Evolutionary conservation across 352 stramenopile species (phyloP), one percentile per base, ranked within the genome.

Genomic region (Phytopythium litorale): DNA sequence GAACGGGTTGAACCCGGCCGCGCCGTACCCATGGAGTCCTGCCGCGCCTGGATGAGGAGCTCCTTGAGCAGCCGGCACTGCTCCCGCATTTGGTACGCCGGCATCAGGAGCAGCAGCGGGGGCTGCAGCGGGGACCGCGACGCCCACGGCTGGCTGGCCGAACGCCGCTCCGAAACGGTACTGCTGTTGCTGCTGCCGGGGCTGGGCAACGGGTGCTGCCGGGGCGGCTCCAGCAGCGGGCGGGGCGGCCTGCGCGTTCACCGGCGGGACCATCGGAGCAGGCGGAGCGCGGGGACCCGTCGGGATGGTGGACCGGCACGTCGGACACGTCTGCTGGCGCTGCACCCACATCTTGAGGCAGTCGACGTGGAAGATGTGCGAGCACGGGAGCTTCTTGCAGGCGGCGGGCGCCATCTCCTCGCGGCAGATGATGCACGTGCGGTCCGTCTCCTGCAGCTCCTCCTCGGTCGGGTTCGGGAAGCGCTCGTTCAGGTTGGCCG

Each of bases 291-390:
- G 68, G 15, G 73, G 72, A 21, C 79, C 79, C 7, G 83, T 91
- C 15, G 91, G 89, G 72, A 99, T 99, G 28, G 97, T 96, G 4
- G 90, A 90, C 30, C 97, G 89, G 71, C 97, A 99, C 3, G 97
- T 99, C 0, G 97, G 97, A 70, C 97, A 99, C 11, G 91, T 98
- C 59, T 99, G 97, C 67, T 99, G 97, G 59, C 98, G 96, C 64
- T 99, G 94, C 18, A 99, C 87, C 97, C 97, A 99, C 81, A 99
- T 98, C 58, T 98, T 95, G 13, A 99, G 77, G 71, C 97, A 99
- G 67, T 97, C 86, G 37, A 98, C 88, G 68, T 99, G 96, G 70
- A 99, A 99, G 54, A 98, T 97, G 71, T 99, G 97, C 38, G 89
- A 90, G 72, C 97, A 99, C n/a, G 83, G 84, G 19, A 99, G 73